These are phyloP conservation scores for Turnera subulata DNA, from an alignment of 345 rosid genomes.

Conservation along the genomic window DNA sequence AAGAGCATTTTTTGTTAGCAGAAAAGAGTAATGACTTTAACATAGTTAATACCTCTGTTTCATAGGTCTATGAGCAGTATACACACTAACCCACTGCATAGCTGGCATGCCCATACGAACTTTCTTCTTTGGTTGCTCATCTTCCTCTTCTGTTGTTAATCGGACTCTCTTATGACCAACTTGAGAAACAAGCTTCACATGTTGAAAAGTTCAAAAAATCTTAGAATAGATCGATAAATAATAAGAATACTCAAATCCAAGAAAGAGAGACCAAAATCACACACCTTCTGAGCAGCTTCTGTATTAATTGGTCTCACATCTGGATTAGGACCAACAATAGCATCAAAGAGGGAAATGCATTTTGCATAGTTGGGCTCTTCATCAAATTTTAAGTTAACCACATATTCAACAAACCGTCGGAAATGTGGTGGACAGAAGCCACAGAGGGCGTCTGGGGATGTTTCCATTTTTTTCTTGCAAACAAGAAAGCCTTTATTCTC, in stretches of 20 bases:
- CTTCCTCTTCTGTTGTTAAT: conserved; percentile 66
- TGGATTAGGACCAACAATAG: conserved; percentile 62
- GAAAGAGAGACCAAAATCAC: not conserved
- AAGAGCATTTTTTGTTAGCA: too few species aligned
- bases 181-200: conserved; percentile 27
- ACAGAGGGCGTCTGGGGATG: conserved; percentile 83
- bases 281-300: conserved; percentile 95
- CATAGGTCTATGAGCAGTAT: conserved; percentile 91
- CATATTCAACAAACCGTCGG: conserved; percentile 81
- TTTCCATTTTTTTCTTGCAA: conserved; percentile 91
- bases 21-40: too few species aligned
- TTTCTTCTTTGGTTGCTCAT: conserved; percentile 87
- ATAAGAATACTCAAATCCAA: not conserved
- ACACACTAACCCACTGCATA: conserved; percentile 90
- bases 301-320: conserved; percentile 76
- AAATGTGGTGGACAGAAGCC: conserved; percentile 88
- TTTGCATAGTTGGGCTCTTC: conserved; percentile 95
- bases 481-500: conserved; percentile 95
- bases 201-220: not conserved
- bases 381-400: conserved; percentile 84
- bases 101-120: conserved; percentile 85
- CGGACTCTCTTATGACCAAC: conserved; percentile 87
- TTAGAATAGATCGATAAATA: not conserved
- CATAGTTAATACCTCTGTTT: conserved; percentile 64
- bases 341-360: conserved; percentile 71